Conservation (phyloP, 352 stramenopile species). For the Phytophthora palmivora region DNA sequence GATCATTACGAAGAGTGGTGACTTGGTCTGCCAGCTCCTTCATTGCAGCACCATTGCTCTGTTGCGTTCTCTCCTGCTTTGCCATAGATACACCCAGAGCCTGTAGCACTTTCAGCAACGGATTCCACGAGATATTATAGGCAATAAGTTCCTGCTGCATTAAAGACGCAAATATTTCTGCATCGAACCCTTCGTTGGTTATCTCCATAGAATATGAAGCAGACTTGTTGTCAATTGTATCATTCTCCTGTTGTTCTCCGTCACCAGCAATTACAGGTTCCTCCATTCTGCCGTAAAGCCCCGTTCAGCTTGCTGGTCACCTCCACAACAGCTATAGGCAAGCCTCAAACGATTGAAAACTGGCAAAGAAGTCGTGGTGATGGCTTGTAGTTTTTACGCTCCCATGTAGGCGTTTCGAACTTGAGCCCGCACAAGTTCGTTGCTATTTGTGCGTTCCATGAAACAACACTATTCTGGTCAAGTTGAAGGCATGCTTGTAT, state of each 20-base stretch:
- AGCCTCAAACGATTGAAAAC: neutral
- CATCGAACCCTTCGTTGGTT: conserved; percentile 43
- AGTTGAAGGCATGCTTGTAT: conserved; percentile 2
- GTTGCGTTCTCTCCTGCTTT: conserved; percentile 59
- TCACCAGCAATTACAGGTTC: conserved; percentile 23
- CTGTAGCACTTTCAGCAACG: conserved; percentile 70
- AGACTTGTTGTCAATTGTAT: conserved; percentile 11
- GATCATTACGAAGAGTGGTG: conserved; percentile 44
- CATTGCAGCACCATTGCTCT: conserved; percentile 40
- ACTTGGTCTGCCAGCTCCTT: conserved; percentile 68
- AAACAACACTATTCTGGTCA: conserved; percentile 10
- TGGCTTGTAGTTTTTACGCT: neutral
- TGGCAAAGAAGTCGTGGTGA: neutral
- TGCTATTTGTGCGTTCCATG: conserved; percentile 10
- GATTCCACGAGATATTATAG: conserved; percentile 79
- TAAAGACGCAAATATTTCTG: conserved; percentile 62
- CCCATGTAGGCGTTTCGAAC: conserved; percentile 14
- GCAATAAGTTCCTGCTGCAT: conserved; percentile 74
- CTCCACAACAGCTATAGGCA: neutral
- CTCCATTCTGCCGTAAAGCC: conserved; percentile 27
- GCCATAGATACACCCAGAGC: conserved; percentile 60
- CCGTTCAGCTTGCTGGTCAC: conserved; percentile 1
- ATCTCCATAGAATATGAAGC: conserved; percentile 8
- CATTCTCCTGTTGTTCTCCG: conserved; percentile 24
- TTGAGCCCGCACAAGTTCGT: neutral